Evolutionary conservation across 225 moss, liverwort and hornwort genomes (phyloP).

Genomic region (Pseudisothecium myosuroides): DNA sequence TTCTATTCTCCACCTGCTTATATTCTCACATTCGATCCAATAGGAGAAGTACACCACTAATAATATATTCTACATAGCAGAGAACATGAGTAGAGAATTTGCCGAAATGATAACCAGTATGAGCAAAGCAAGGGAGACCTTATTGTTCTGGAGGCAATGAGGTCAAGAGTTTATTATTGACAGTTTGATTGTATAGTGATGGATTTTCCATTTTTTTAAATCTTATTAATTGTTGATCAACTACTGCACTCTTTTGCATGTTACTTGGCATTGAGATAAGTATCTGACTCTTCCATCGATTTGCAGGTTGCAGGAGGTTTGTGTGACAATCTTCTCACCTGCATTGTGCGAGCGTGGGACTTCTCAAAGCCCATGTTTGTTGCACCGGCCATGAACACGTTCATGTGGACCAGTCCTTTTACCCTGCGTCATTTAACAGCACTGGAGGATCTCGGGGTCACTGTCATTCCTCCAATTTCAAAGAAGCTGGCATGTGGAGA

Average conservation of each 20-base stretch:
- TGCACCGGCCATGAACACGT: slow-evolving; percentile 93
- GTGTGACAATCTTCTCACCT: slow-evolving; percentile 89
- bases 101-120: not conserved
- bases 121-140: not conserved
- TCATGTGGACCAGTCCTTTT: slow-evolving; percentile 94
- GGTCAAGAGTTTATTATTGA: not conserved
- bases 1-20: not conserved
- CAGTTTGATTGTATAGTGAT: not conserved
- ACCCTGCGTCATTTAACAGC: slow-evolving; percentile 57
- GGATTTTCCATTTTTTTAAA: not conserved
- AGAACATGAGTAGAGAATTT: not conserved
- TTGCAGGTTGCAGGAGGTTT: slow-evolving; percentile 73
- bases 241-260: not conserved
- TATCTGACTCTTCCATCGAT: not conserved
- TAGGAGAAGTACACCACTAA: not conserved
- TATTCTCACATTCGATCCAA: not conserved
- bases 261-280: not conserved
- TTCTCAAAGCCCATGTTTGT: slow-evolving; percentile 83
- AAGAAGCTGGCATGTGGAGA: slow-evolving; percentile 82
- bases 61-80: not conserved
- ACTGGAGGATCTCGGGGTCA: slow-evolving; percentile 54
- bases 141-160: not conserved
- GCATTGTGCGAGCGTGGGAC: slow-evolving; percentile 91
- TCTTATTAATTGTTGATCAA: not conserved
- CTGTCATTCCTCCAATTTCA: slow-evolving; percentile 55